Base-by-base conservation (phyloP, 257 asterid species). In the Euphrasia confusa region DNA sequence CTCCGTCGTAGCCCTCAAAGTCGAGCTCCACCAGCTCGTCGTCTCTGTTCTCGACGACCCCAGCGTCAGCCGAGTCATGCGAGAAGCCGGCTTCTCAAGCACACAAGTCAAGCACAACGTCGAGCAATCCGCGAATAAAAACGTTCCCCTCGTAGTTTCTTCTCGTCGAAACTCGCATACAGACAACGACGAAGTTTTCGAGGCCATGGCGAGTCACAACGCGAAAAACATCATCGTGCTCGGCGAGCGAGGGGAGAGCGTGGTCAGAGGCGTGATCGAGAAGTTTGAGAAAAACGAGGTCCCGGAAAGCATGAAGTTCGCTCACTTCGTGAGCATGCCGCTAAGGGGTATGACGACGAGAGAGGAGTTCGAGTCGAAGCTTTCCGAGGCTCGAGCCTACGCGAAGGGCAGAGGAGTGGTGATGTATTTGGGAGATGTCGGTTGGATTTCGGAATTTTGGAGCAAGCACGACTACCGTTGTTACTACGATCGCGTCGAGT, bases 61-160 rank as follows among this genome's bases (percentile, higher is more conserved):
- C 0, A 92, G 98, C 66, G 89, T 92, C n/a, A 92, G 98, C 68
- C 72, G 98, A 52, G 98, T 92, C 44, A 88, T 92, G 98, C 76
- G 97, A 9, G 98, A 92, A 48, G 97, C 98, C 3, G 97, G 98
- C 1, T 92, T 89, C 56, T 84, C 95, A 3, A 92, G 98, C 74
- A 71, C 86, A 4, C 97, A 84, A 61, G 93, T 92, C 9, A 92
- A 89, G 61, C 44, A 58, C 79, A 88, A 89, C 53, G 99, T 92
- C 1, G 97, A 92, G 14, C 78, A 81, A 54, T 17, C 59, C 15
- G 2, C 18, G n/a, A n/a, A n/a, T n/a, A n/a, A n/a, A n/a, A n/a
- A n/a, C n/a, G n/a, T n/a, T n/a, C n/a, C n/a, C n/a, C n/a, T n/a
- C n/a, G n/a, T n/a, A n/a, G n/a, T n/a, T n/a, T n/a, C n/a, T 44